These are phyloP conservation scores for Dactylonectria macrodidyma DNA, from an alignment of 2,329 filamentous ascomycete species.

Conservation along the genomic window DNA sequence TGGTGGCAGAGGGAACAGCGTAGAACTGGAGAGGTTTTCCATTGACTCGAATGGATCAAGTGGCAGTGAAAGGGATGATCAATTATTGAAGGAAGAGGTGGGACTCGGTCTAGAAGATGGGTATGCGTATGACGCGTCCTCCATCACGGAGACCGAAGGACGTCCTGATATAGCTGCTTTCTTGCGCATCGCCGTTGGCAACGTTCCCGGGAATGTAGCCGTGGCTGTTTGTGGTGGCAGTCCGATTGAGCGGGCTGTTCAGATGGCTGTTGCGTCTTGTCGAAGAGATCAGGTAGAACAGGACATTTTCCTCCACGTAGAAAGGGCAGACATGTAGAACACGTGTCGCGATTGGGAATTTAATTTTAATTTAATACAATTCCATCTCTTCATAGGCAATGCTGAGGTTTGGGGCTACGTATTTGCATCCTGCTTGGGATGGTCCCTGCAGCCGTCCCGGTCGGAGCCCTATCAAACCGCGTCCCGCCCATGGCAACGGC, in stretches of 20 bases:
- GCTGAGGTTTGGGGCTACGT: no score
- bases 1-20: slow-evolving; percentile 20
- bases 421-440: no score
- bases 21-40: slow-evolving; percentile 45
- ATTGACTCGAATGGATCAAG: slow-evolving; percentile 38
- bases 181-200: slow-evolving; percentile 33
- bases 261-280: slow-evolving; percentile 35
- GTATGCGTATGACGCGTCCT: slow-evolving; percentile 30
- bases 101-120: slow-evolving; percentile 39
- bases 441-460: neutral
- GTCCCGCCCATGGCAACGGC: neutral
- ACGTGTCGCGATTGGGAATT: neutral
- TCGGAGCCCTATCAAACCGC: neutral
- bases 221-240: slow-evolving; percentile 44
- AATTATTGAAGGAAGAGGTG: slow-evolving; percentile 44
- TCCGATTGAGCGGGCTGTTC: slow-evolving; percentile 39
- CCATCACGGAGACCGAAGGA: slow-evolving; percentile 41
- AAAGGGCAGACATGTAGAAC: slow-evolving; percentile 40
- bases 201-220: slow-evolving; percentile 36
- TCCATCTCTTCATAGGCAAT: no score
- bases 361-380: neutral
- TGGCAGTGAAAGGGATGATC: slow-evolving; percentile 37
- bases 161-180: slow-evolving; percentile 44
- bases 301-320: slow-evolving; percentile 42
- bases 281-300: slow-evolving; percentile 32